Conservation (phyloP, 1,139 yeast genomes). For the Martiniozyma asiatica region DNA sequence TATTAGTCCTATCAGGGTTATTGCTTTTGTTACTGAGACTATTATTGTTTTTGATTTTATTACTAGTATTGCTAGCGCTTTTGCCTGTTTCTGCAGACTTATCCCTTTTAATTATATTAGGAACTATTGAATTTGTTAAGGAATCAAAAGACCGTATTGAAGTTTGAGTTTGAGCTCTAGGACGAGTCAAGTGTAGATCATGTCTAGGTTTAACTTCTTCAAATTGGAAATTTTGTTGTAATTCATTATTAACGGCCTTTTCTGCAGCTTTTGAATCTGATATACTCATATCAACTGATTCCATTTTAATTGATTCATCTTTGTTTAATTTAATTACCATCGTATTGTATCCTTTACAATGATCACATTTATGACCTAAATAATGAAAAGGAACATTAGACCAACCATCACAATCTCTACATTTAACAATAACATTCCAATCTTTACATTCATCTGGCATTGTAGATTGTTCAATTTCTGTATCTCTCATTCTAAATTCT, state of each 20-base stretch:
- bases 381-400: slow-evolving; percentile 70
- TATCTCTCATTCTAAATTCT: slow-evolving; percentile 74
- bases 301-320: slow-evolving; percentile 7
- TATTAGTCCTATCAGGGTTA: too few relatives aligned
- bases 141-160: slow-evolving; percentile 2
- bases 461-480: slow-evolving; percentile 64
- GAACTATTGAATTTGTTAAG: background rate
- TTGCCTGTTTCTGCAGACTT: too few relatives aligned
- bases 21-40: background rate
- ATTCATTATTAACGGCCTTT: slow-evolving; percentile 9
- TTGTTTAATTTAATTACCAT: slow-evolving; percentile 45
- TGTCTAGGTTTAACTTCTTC: slow-evolving; percentile 10
- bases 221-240: slow-evolving; percentile 21
- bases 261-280: background rate
- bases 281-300: slow-evolving; percentile 1
- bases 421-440: slow-evolving; percentile 70
- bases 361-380: slow-evolving; percentile 76
- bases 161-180: background rate
- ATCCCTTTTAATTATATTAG: background rate
- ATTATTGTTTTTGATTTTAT: background rate
- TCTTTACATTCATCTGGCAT: slow-evolving; percentile 67
- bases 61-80: too few relatives aligned
- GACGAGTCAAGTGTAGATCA: background rate
- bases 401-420: slow-evolving; percentile 86
- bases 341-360: slow-evolving; percentile 80